Conservation (phyloP, 2,329 filamentous ascomycete species). For the Aspergillus sp. region DNA sequence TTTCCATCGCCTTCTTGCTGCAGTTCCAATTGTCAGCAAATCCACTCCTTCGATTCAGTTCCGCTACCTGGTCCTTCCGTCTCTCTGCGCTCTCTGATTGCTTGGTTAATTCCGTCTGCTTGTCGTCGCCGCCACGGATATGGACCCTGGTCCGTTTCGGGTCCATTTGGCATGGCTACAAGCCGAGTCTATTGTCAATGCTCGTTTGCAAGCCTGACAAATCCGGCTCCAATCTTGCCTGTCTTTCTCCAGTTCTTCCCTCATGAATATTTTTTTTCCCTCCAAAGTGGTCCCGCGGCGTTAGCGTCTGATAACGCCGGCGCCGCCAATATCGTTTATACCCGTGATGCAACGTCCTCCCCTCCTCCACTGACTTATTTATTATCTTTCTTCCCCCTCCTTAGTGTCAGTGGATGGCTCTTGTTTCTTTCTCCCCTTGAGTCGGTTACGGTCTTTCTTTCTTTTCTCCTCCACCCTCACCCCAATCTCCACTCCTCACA, state of each 20-base stretch:
- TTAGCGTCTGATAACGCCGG: not conserved
- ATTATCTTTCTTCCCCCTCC: no score
- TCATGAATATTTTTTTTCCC: not conserved
- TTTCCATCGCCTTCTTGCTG: not conserved
- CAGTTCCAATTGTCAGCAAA: not conserved
- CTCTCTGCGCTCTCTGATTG: slow-evolving; percentile 11
- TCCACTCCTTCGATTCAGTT: not conserved
- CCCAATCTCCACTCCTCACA: slow-evolving; percentile 1
- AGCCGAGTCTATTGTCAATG: not conserved
- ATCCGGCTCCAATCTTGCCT: not conserved
- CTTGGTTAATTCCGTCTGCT: slow-evolving; percentile 16
- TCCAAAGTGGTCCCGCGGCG: not conserved
- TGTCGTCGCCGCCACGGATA: not conserved
- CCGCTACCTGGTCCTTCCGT: slow-evolving; percentile 4
- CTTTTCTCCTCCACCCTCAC: not conserved
- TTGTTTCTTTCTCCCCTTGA: not conserved
- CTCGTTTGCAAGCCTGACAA: not conserved
- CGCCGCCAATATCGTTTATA: slow-evolving; percentile 7
- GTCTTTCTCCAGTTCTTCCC: no score
- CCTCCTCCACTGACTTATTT: no score
- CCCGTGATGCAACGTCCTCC: slow-evolving; percentile 14
- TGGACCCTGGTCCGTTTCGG: slow-evolving; percentile 7
- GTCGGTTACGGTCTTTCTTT: slow-evolving; percentile 4
- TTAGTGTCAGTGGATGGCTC: not conserved
- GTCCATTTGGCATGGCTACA: not conserved